phyloP scores from a whole-genome alignment of 2,329 filamentous ascomycete species.

The Venturia asperata region DNA sequence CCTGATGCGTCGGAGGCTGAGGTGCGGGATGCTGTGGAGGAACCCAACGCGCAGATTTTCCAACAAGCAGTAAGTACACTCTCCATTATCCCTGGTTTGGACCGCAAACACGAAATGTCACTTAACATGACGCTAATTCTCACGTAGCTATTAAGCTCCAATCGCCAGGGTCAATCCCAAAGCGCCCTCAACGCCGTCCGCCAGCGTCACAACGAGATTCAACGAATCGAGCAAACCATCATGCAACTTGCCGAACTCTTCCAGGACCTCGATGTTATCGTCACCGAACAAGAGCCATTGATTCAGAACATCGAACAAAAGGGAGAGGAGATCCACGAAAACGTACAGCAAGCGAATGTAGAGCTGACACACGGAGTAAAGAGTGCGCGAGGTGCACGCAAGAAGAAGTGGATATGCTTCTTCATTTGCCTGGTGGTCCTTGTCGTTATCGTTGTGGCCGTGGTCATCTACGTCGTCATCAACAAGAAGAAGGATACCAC shows the following conservation, averaged over 20 bases:
- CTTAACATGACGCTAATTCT: constrained; percentile 4
- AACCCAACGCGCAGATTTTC: constrained; percentile 73
- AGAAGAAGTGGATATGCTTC: constrained; percentile 22
- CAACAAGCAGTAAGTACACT: constrained; percentile 58
- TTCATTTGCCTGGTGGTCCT: constrained; percentile 19
- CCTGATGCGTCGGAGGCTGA: constrained; percentile 74
- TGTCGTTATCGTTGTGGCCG: constrained; percentile 19
- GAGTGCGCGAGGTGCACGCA: constrained; percentile 55
- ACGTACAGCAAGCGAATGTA: constrained; percentile 77
- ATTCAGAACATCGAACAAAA: constrained; percentile 79
- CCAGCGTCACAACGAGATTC: constrained; percentile 75
- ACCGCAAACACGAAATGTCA: not conserved
- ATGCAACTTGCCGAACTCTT: constrained; percentile 81
- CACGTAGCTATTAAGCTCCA: constrained; percentile 62
- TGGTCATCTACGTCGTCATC: constrained; percentile 16
- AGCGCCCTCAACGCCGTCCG: constrained; percentile 72
- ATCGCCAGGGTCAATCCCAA: constrained; percentile 72
- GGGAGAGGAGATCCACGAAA: constrained; percentile 74
- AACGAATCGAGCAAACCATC: constrained; percentile 89
- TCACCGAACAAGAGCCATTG: constrained; percentile 77
- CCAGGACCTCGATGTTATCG: constrained; percentile 77
- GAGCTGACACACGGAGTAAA: constrained; percentile 75
- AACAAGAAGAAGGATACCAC: constrained; percentile 3
- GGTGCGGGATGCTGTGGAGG: constrained; percentile 68
- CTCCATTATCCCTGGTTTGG: not conserved